Conservation (phyloP, 331 rosid genomes). For the Acacia concinna region DNA sequence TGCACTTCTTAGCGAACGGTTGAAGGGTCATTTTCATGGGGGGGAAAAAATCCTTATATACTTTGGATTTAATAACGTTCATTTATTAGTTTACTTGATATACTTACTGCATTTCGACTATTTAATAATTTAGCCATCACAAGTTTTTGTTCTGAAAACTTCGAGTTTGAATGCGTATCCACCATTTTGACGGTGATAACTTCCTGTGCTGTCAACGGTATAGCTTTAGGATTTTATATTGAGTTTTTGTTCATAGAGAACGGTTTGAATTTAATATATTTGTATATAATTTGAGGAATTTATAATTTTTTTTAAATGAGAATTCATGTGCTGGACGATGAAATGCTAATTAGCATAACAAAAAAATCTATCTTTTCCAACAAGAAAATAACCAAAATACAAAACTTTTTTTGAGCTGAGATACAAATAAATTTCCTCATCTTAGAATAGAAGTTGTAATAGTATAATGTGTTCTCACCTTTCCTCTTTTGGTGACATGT, state of each 20-base stretch:
- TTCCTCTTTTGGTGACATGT: neutral
- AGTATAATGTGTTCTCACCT: no score
- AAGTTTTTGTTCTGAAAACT: neutral
- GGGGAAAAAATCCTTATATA: no score
- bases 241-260: neutral
- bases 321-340: neutral
- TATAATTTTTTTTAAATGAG: neutral
- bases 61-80: no score
- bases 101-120: neutral
- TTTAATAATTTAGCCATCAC: neutral
- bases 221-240: no score
- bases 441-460: neutral
- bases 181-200: neutral
- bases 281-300: neutral
- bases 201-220: neutral
- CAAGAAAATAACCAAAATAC: neutral
- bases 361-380: neutral
- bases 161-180: neutral
- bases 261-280: neutral
- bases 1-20: neutral
- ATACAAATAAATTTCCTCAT: neutral
- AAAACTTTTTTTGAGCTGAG: no score
- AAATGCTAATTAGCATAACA: neutral
- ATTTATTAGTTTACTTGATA: neutral
- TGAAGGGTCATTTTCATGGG: neutral